Percentiles rank a stretch among this genome's conserved stretches.
These are phyloP conservation scores for Pigoraptor vietnamica DNA, from an alignment of 78 protist genomes.

Conservation along the genomic window DNA sequence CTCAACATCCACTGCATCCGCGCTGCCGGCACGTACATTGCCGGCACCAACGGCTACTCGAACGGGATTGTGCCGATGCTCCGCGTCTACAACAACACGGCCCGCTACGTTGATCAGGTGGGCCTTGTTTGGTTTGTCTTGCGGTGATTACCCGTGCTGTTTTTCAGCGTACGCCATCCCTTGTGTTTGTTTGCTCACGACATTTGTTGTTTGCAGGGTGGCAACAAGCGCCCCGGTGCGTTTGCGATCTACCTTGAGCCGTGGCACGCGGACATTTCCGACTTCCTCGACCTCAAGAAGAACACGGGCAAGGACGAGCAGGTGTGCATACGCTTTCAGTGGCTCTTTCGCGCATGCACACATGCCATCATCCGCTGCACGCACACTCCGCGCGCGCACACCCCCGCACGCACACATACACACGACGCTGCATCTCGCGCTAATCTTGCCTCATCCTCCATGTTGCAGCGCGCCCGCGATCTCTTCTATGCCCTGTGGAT, in stretches of 20 bases:
- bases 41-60: slow-evolving; percentile 86
- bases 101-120: slow-evolving; percentile 39
- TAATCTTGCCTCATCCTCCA: too few relatives aligned
- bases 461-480: too few relatives aligned
- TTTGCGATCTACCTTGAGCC: slow-evolving; percentile 99
- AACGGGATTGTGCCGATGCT: slow-evolving; percentile 98
- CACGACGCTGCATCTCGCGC: too few relatives aligned
- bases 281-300: slow-evolving; percentile 78
- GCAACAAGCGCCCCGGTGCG: slow-evolving; percentile 95
- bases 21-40: slow-evolving; percentile 79
- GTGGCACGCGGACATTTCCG: slow-evolving; percentile 96
- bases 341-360: too few relatives aligned
- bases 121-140: too few relatives aligned
- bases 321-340: too few relatives aligned
- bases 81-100: slow-evolving; percentile 95
- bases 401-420: too few relatives aligned
- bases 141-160: too few relatives aligned
- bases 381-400: too few relatives aligned
- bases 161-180: too few relatives aligned
- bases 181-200: background rate
- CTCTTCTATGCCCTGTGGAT: slow-evolving; percentile 97
- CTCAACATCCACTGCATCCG: slow-evolving; percentile 85
- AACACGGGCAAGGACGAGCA: slow-evolving; percentile 87
- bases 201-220: too few relatives aligned
- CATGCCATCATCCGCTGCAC: too few relatives aligned